Evolutionary conservation across 2,329 filamentous ascomycete species (phyloP).

Genomic region (Fonsecaea pedrosoi): DNA sequence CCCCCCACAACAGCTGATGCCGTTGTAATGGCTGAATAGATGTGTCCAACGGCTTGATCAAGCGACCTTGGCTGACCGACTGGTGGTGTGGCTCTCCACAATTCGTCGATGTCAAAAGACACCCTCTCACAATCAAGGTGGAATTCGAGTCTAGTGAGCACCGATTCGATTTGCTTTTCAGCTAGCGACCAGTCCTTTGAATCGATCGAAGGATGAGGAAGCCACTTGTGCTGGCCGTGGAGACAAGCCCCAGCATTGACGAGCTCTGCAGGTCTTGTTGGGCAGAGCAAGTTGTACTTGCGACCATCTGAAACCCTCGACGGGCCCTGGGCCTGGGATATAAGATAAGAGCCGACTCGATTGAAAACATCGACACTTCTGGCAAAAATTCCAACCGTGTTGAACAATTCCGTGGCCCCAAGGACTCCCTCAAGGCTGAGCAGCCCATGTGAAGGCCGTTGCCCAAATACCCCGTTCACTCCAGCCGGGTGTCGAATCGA

Average conservation of each 20-base stretch:
- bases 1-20: slow-evolving; percentile 56
- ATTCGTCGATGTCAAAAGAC: slow-evolving; percentile 40
- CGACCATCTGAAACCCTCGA: slow-evolving; percentile 10
- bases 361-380: slow-evolving; percentile 39
- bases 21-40: slow-evolving; percentile 40
- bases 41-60: slow-evolving; percentile 34
- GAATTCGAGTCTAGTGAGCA: slow-evolving; percentile 39
- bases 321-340: slow-evolving; percentile 20
- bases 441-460: slow-evolving; percentile 55
- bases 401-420: slow-evolving; percentile 44
- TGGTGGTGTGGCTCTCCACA: slow-evolving; percentile 43
- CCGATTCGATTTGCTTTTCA: slow-evolving; percentile 40
- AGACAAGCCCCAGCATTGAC: slow-evolving; percentile 26
- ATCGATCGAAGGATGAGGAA: slow-evolving; percentile 40
- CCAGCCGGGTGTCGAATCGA: slow-evolving; percentile 57
- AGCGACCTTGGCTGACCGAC: slow-evolving; percentile 29
- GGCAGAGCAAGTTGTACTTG: slow-evolving; percentile 39
- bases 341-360: slow-evolving; percentile 30
- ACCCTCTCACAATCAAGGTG: slow-evolving; percentile 42
- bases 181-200: slow-evolving; percentile 38
- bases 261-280: slow-evolving; percentile 39
- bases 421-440: slow-evolving; percentile 58
- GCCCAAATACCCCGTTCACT: slow-evolving; percentile 54
- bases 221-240: slow-evolving; percentile 38
- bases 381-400: slow-evolving; percentile 45